These are phyloP conservation scores for Berkeleyomyces basicola DNA, from an alignment of 2,329 filamentous ascomycete species.

Conservation along the genomic window DNA sequence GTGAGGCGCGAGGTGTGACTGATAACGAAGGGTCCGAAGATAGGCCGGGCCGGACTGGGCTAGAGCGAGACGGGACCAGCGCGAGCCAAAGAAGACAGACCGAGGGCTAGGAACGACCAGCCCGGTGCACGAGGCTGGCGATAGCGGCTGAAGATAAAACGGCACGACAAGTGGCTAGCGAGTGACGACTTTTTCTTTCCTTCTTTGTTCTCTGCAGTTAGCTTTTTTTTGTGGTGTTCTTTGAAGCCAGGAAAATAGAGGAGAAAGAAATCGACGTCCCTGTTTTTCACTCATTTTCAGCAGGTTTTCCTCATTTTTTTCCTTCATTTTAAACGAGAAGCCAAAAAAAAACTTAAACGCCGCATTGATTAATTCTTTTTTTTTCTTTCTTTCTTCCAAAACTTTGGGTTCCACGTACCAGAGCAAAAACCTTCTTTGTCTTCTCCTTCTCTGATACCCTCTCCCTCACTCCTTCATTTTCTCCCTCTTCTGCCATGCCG, in stretches of 20 bases:
- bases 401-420: too few relatives aligned
- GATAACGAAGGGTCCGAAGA: too few relatives aligned
- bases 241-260: too few relatives aligned
- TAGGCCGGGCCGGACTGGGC: too few relatives aligned
- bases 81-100: neutral
- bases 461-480: neutral
- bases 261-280: too few relatives aligned
- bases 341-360: neutral
- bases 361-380: neutral
- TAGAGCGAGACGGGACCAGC: neutral
- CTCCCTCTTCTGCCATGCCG: conserved; percentile 2
- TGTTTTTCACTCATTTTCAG: neutral
- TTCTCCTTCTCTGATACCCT: neutral
- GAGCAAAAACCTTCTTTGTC: too few relatives aligned
- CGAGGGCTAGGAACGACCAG: neutral
- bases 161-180: neutral
- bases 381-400: neutral
- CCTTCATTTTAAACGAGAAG: neutral
- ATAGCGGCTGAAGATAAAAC: neutral
- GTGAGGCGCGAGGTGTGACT: too few relatives aligned
- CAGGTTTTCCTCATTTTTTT: neutral
- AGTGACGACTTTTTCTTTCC: neutral
- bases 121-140: neutral
- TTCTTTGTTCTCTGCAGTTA: neutral
- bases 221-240: too few relatives aligned